A percentile compares a stretch with the other conserved stretches of the same genome.
These are phyloP conservation scores for Iberis amara DNA, from an alignment of 441 rosid genomes.

Conservation along the genomic window DNA sequence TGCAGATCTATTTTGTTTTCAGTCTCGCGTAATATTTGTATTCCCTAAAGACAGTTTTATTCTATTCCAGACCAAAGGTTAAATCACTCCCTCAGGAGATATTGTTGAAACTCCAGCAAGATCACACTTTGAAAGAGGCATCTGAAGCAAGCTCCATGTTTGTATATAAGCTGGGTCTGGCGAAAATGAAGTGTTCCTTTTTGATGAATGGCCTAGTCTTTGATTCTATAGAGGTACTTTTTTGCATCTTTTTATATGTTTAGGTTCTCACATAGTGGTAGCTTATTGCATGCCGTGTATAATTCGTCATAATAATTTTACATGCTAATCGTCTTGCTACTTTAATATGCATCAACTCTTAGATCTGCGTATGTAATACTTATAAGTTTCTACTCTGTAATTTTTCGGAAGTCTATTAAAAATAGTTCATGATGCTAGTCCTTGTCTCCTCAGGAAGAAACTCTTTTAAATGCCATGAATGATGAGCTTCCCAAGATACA, in stretches of 20 bases:
- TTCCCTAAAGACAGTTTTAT: slow-evolving; percentile 16
- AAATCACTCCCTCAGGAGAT: slow-evolving; percentile 83
- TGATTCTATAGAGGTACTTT: slow-evolving; percentile 81
- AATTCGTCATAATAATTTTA: slow-evolving; percentile 5
- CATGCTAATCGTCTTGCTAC: slow-evolving; percentile 17
- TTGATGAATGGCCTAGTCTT: slow-evolving; percentile 96
- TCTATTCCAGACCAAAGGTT: slow-evolving; percentile 61
- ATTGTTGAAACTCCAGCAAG: slow-evolving; percentile 80
- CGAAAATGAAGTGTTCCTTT: slow-evolving; percentile 62
- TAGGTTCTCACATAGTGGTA: slow-evolving; percentile 18
- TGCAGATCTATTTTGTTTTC: slow-evolving; percentile 17
- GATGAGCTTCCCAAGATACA: slow-evolving; percentile 94
- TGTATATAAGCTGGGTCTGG: slow-evolving; percentile 87
- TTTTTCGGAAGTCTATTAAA: slow-evolving; percentile 16
- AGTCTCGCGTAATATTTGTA: slow-evolving; percentile 15
- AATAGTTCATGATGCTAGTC: slow-evolving; percentile 19
- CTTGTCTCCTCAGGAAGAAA: slow-evolving; percentile 53
- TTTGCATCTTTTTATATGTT: slow-evolving; percentile 12
- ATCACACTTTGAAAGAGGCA: slow-evolving; percentile 47
- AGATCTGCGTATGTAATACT: slow-evolving; percentile 18
- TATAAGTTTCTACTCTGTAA: slow-evolving; percentile 10
- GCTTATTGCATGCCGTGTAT: slow-evolving; percentile 9
- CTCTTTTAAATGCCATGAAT: slow-evolving; percentile 88
- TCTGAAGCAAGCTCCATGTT: slow-evolving; percentile 75
- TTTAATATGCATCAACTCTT: slow-evolving; percentile 18